A percentile compares a stretch with the other conserved stretches of the same genome.
These are phyloP conservation scores for Flaveria bidentis DNA, from an alignment of 129 eudicot species.

Conservation along the genomic window DNA sequence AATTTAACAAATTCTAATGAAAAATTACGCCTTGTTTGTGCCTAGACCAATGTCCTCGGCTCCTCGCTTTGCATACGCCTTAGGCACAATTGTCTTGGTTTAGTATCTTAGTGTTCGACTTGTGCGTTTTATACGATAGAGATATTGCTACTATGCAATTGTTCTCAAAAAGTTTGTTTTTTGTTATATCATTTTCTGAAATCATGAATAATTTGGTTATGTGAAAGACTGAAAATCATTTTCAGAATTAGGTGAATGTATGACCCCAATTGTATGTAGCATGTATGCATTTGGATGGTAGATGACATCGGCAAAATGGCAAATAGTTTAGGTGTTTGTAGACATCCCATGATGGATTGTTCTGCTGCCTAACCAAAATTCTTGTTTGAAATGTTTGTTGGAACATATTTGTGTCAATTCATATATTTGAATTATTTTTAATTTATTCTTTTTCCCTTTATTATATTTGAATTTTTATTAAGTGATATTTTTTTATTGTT, in stretches of 20 bases:
- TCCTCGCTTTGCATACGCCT: not conserved
- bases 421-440: too few species aligned
- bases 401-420: not conserved
- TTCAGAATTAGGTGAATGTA: conserved; percentile 13
- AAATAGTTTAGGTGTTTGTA: conserved; percentile 27
- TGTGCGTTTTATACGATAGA: not conserved
- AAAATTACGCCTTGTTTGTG: too few species aligned
- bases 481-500: too few species aligned
- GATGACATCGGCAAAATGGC: conserved; percentile 30
- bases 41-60: too few species aligned
- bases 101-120: not conserved
- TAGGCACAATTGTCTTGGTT: not conserved
- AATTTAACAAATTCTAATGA: not conserved
- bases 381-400: conserved; percentile 35
- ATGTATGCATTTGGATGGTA: conserved; percentile 19
- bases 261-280: not conserved
- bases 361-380: not conserved
- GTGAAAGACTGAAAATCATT: not conserved
- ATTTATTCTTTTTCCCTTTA: too few species aligned
- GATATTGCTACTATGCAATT: too few species aligned
- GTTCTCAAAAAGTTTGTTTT: not conserved
- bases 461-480: too few species aligned
- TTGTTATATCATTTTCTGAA: not conserved
- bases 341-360: conserved; percentile 22
- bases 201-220: not conserved